Conservation (phyloP, 768 basidiomycete genomes). For the Trametes cingulata region DNA sequence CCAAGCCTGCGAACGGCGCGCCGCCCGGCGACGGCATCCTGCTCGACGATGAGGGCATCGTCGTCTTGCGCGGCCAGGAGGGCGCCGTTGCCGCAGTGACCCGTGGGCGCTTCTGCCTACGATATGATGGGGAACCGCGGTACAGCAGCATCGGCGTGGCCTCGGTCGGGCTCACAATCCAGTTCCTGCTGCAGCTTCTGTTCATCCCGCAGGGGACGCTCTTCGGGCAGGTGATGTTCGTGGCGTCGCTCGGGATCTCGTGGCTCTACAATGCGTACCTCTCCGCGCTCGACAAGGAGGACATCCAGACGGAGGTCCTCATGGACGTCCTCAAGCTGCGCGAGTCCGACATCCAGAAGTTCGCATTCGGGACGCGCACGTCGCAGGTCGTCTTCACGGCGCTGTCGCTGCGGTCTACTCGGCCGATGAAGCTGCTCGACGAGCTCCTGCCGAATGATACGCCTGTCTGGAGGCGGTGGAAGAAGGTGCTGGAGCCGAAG, state of each 20-base stretch:
- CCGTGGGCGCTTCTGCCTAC: constrained; percentile 15
- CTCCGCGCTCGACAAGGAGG: constrained; percentile 20
- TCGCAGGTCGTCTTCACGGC: constrained; percentile 12
- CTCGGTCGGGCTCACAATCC: constrained; percentile 13
- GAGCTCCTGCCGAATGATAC: constrained; percentile 19
- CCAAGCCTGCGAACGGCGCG: constrained; percentile 10
- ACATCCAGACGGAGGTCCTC: constrained; percentile 17
- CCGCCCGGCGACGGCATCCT: constrained; percentile 13
- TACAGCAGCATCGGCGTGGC: constrained; percentile 11
- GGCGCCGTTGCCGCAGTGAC: constrained; percentile 20
- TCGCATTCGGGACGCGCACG: constrained; percentile 11
- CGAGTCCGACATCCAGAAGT: background rate
- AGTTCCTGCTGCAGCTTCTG: constrained; percentile 19
- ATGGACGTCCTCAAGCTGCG: background rate
- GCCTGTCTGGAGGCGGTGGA: constrained; percentile 13
- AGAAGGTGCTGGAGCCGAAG: background rate
- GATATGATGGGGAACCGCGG: constrained; percentile 2
- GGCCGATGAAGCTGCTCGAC: constrained; percentile 12
- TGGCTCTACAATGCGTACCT: constrained; percentile 23
- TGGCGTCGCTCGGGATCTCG: constrained; percentile 16
- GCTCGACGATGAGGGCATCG: constrained; percentile 8
- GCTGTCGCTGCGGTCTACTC: constrained; percentile 1
- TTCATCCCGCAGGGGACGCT: constrained; percentile 21
- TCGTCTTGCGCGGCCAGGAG: constrained; percentile 15
- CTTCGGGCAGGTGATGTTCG: constrained; percentile 21